A percentile compares a stretch with the other conserved stretches of the same genome.
These are phyloP conservation scores for Phaeoacremonium minimum DNA, from an alignment of 2,329 filamentous ascomycete genomes.

Conservation along the genomic window DNA sequence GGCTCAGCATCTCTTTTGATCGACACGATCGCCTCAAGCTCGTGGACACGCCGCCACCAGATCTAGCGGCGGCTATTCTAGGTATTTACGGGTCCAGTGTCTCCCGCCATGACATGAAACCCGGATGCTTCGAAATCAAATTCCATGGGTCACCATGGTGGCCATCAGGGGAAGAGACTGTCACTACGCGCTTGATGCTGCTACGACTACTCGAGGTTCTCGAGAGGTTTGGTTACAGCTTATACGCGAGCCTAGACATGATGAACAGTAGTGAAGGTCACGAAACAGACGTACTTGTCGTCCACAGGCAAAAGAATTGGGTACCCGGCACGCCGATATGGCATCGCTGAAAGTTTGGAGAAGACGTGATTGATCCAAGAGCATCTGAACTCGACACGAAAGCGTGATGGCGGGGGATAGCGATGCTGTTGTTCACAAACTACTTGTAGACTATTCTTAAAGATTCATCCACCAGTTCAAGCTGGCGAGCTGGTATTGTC, in stretches of 20 bases:
- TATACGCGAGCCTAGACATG: constrained; percentile 32
- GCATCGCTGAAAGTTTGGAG: constrained; percentile 4
- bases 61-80: constrained; percentile 13
- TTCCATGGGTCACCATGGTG: constrained; percentile 26
- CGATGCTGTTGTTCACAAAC: no score
- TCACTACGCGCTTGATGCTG: constrained; percentile 25
- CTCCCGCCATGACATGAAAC: constrained; percentile 9
- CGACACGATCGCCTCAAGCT: constrained; percentile 21
- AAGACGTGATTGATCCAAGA: no score
- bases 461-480: no score
- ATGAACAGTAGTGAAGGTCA: constrained; percentile 1
- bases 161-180: constrained; percentile 24
- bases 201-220: constrained; percentile 25
- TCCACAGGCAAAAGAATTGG: constrained; percentile 8
- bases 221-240: constrained; percentile 29
- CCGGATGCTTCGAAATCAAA: constrained; percentile 20
- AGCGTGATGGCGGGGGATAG: no score
- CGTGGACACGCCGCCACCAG: constrained; percentile 19
- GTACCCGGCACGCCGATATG: constrained; percentile 6
- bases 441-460: no score
- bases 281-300: constrained; percentile 11
- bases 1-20: constrained; percentile 30
- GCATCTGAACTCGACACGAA: no score
- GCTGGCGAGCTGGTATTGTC: no score
- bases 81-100: constrained; percentile 9